Evolutionary conservation across 495 filamentous ascomycete genomes (phyloP), one percentile per base, ranked within the genome.

Genomic region (Thermothielavioides terrestris): DNA sequence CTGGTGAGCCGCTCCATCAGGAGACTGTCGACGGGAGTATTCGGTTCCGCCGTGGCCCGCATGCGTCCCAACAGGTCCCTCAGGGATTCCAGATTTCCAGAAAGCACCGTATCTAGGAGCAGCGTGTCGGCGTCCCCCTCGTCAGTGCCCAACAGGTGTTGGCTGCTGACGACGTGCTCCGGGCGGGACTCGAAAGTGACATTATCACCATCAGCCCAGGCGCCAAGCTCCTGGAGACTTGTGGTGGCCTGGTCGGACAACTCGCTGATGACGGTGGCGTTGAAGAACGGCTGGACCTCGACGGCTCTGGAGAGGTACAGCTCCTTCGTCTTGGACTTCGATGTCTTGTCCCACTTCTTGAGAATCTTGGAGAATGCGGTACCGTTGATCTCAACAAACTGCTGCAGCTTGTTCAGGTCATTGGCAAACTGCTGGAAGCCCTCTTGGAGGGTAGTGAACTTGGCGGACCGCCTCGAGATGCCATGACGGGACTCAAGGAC

Each of bases 291-390:
- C 61, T 96, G 92, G 40, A 96, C 89, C 68, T 98, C 92, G 42
- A 97, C 91, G 10, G 94, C 92, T 15, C 92, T 80, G 10, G 92
- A 90, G 27, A 98, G 82, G 61, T 96, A 97, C 20, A 97, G 75
- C 69, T 97, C 94, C 64, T 98, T 98, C 54, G 90, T 95, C 60
- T 89, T 88, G 46, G 92, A 97, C 78, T 98, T 98, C 49, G 91
- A 95, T 15, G 94, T 95, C 77, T 98, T 98, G 68, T 98, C 92
- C 92, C 92, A 98, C 80, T 98, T 98, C 73, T 98, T 98, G 43
- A 98, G 75, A 37, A 98, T 98, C 66, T 98, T 98, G 18, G 92
- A 95, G 66, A 95, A 94, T 21, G 89, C 92, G 10, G 86, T 94
- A 57, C 90, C 91, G 67, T 97, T 98, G 60, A 96, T 86, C 61